Evolutionary conservation across 257 asterid genomes (phyloP), one percentile per base, ranked within the genome.

Genomic region (Ballota nigra): DNA sequence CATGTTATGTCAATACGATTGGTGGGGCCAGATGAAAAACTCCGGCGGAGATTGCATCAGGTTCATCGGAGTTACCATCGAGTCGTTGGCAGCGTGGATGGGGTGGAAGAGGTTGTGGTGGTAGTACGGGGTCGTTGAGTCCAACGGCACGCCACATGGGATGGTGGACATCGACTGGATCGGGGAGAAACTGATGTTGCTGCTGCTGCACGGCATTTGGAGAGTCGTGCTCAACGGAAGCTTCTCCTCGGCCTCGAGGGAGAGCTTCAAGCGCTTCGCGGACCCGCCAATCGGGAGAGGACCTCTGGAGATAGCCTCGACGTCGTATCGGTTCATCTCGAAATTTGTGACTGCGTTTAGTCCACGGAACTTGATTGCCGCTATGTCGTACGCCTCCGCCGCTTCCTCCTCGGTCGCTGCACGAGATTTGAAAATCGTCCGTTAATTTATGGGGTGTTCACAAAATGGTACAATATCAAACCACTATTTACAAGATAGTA

Each of bases 351-450:
- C 97, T 0, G 97, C 97, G 24, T 89, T 89, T 38, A 78, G 6
- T 29, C 99, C 99, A 69, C 99, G 69, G 82, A 94, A 91, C 78
- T 91, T 94, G 68, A 94, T 94, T 4, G 99, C 97, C 2, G 97
- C 99, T 18, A 94, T 91, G 86, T 94, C 99, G 58, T 94, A 94
- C 0, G 98, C 98, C 77, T 95, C 99, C 0, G 99, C 99, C 3
- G 99, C 98, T 87, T 92, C 99, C 88, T 92, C 98, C 82, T 95
- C 98, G 0, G 99, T 92, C 8, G 97, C 98, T 94, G 90, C 56
- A 11, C 34, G 0, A 8, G 11, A 4, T 9, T 16, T 20, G n/a
- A 6, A 66, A n/a, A 66, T 2, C 57, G 18, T 19, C 1, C 0
- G 63, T 10, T n/a, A 29, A 6, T 31, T n/a, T 2, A 31, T 31